Conservation (phyloP, 192 early-diverging fungal species). For the Mortierella claussenii region DNA sequence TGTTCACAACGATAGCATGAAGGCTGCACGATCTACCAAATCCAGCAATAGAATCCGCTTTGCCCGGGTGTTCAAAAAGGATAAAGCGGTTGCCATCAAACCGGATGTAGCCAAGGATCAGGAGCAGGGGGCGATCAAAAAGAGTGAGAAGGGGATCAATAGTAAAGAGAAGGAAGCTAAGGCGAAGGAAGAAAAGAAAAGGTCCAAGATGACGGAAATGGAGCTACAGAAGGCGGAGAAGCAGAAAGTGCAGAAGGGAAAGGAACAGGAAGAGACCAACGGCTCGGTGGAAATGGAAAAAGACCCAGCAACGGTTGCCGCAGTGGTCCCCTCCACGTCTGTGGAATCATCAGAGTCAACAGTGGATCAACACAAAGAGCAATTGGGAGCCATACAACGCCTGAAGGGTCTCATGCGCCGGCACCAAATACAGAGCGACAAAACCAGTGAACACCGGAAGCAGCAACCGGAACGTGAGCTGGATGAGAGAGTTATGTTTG, state of each 20-base stretch:
- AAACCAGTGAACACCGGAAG: no score
- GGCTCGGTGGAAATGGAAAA: no score
- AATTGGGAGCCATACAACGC: conserved; percentile 16
- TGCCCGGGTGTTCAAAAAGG: no score
- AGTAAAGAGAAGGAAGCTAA: background rate
- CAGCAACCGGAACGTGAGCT: no score
- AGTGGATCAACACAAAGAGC: background rate
- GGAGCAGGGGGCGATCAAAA: no score
- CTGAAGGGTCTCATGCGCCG: conserved; percentile 17
- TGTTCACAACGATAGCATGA: conserved; percentile 19
- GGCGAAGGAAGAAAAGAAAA: background rate
- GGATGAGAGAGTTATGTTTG: no score
- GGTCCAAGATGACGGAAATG: background rate
- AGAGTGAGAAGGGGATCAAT: no score
- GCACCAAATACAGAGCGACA: no score
- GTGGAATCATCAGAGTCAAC: background rate
- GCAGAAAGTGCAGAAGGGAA: background rate
- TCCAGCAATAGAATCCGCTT: no score
- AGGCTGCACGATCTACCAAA: conserved; percentile 9
- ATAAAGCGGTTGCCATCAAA: no score
- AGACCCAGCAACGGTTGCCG: background rate
- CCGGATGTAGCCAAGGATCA: no score
- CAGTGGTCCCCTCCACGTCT: background rate
- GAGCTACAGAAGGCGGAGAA: background rate
- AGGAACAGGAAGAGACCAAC: conserved; percentile 2